Base-by-base conservation (phyloP, 2,329 filamentous ascomycete species). In the Talaromyces sp. region DNA sequence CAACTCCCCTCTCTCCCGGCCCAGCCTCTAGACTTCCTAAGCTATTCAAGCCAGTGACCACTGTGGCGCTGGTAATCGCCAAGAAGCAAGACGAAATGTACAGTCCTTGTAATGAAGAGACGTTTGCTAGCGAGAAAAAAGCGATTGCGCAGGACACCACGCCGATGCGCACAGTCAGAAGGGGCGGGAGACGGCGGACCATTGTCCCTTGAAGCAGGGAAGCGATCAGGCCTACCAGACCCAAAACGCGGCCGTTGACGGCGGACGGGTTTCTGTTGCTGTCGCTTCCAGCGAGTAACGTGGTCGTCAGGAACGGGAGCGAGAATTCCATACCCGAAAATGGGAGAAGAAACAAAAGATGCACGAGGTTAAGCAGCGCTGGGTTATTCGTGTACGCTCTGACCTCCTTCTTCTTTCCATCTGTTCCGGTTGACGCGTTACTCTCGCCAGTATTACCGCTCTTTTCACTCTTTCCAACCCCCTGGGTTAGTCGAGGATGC, bases 301-400 rank as follows among this genome's bases (percentile, higher is more conserved):
- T 94, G 72, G 95, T 96, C 0, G 94, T 98, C 87, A 99, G 93
- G 77, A 99, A 99, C 0, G 95, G 93, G 3, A 99, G 85, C 0
- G 93, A 97, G 78, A 97, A 98, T 76, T 99, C 95, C 90, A 99
- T 94, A 67, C 95, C 95, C 2, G 92, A 97, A 80, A 99, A 99
- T 79, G 97, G 97, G 13, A 99, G 87, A 66, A 99, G 88, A 78
- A 99, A 99, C 56, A 89, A 81, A 73, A 98, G 90, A 78, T 99
- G 95, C 0, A 92, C 89, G 1, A 89, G 80, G 75, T 97, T 97
- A 56, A 99, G 87, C 13, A 96, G 76, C 35, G 87, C 80, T 70
- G 95, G 92, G 3, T 90, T 92, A 79, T 98, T 98, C 3, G 92
- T 96, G 65, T 90, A 84, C 3, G 4, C n/a, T 60, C 35, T 47